Evolutionary conservation across 2,329 filamentous ascomycete genomes (phyloP), one percentile per base, ranked within the genome.

Genomic region (Cadophora luteo-olivacea): DNA sequence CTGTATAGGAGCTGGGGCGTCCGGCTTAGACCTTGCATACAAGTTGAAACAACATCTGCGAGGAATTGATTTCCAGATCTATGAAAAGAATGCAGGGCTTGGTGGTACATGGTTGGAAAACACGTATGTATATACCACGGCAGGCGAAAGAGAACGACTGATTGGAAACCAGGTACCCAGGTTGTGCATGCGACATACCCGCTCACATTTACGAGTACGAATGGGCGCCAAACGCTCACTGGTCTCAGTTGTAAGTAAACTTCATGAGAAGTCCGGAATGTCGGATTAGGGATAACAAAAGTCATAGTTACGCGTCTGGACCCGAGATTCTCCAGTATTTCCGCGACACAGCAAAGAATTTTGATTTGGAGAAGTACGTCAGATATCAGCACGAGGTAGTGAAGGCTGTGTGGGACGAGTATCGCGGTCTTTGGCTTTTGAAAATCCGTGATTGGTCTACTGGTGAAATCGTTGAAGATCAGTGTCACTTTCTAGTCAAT

Each of bases 71-170:
- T 79, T 81, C 69, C 77, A 81, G 12, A 79, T 84, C 3, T 84
- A 82, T 67, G 82, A 84, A 74, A 83, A 84, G 76, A 52, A 52
- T 14, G 22, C 49, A 52, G 49, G 25, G 24, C 6, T 25, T 54
- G 80, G 85, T 32, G 86, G 86, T 4, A 88, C 86, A 0, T 89
- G 86, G 86, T 81, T 82, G 70, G 86, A 88, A 75, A 88, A 88
- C 73, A 70, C 63, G 79, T 89, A 88, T 70, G 24, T 8, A 14
- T 52, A 4, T 52, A 52, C 9, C 49, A 25, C 25, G 5, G 22
- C 9, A 52, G 25, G 22, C 29, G 25, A 52, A 25, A 12, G 29
- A 29, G 29, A 5, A 29, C 29, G 29, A 29, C 29, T 29, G 29
- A 29, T 5, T 29, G 29, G 29, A 29, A 29, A 29, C 29, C 29